Base-by-base conservation (phyloP, 345 rosid genomes). In the Populus ilicifolia region DNA sequence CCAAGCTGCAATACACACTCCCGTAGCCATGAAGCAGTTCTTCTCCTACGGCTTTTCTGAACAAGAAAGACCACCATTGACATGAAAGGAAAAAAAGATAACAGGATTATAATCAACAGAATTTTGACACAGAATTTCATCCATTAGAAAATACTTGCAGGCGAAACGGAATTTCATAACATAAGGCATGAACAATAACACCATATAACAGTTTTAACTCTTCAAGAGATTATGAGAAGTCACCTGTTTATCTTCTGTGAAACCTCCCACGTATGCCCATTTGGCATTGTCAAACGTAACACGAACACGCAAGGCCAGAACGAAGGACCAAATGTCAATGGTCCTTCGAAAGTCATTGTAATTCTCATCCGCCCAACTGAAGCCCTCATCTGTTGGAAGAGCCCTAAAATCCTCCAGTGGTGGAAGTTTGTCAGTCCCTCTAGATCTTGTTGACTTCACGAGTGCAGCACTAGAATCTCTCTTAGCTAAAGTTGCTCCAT, bases 331-430 rank as follows among this genome's bases (percentile, higher is more conserved):
- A 77, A 95, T 90, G 86, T 95, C 99, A 52, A 90, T 75, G 74
- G 85, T 89, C 78, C 99, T 90, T 75, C 91, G 98, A 77, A 78
- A 69, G 23, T 88, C 82, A 78, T 80, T 95, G 66, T 95, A 95
- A 52, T 95, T 95, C 86, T 93, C 96, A 80, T 87, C 85, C 33
- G 98, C 98, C 99, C 99, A 95, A 84, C 96, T 92, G 85, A 93
- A 95, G 65, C 88, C 89, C 88, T 95, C 98, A 83, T 95, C 99
- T 3, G 98, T 85, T 70, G 94, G 94, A 76, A 95, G 88, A 86
- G 88, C 90, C 70, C 87, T 88, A 65, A 86, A 85, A 69, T 80
- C 96, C 71, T 92, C 97, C 44, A 85, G 39, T 0, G 89, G 91
- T 43, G 98, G 94, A 84, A 91, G 87, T 76, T 84, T 83, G 54